A percentile compares a stretch with the other conserved stretches of the same genome.
phyloP scores from a whole-genome alignment of 495 filamentous ascomycete species.

The Xylaria sp. region DNA sequence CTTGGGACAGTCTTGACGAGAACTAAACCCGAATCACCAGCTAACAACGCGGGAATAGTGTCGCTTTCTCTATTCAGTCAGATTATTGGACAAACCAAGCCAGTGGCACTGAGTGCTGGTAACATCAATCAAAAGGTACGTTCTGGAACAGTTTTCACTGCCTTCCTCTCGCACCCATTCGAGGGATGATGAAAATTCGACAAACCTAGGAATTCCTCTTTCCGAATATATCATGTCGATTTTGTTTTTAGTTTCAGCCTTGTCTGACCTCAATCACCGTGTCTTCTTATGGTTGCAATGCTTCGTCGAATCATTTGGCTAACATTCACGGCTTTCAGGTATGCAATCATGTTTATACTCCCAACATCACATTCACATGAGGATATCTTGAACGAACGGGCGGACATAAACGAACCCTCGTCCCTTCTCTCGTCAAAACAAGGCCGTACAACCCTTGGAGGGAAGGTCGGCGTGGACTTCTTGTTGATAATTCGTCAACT shows the following conservation, averaged over 20 bases:
- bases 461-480: slow-evolving; percentile 70
- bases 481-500: slow-evolving; percentile 99
- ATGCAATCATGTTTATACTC: slow-evolving; percentile 49
- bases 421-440: slow-evolving; percentile 67
- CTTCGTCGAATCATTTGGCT: slow-evolving; percentile 33
- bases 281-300: slow-evolving; percentile 39
- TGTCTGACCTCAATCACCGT: slow-evolving; percentile 74
- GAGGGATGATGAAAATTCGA: slow-evolving; percentile 83
- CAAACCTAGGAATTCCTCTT: slow-evolving; percentile 95
- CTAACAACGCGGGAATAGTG: slow-evolving; percentile 7
- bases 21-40: background rate
- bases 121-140: slow-evolving; percentile 35
- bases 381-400: slow-evolving; percentile 98
- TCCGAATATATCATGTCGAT: slow-evolving; percentile 89
- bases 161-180: slow-evolving; percentile 5
- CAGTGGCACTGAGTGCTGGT: background rate
- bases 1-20: background rate
- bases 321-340: slow-evolving; percentile 57
- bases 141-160: background rate
- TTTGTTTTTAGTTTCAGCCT: slow-evolving; percentile 97
- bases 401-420: slow-evolving; percentile 87
- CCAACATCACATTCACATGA: slow-evolving; percentile 62
- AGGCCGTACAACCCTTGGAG: slow-evolving; percentile 89
- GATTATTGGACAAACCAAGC: background rate
- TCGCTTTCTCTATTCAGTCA: slow-evolving; percentile 9